These are phyloP conservation scores for Kandelia obovata DNA, from an alignment of 345 rosid species.

Conservation along the genomic window DNA sequence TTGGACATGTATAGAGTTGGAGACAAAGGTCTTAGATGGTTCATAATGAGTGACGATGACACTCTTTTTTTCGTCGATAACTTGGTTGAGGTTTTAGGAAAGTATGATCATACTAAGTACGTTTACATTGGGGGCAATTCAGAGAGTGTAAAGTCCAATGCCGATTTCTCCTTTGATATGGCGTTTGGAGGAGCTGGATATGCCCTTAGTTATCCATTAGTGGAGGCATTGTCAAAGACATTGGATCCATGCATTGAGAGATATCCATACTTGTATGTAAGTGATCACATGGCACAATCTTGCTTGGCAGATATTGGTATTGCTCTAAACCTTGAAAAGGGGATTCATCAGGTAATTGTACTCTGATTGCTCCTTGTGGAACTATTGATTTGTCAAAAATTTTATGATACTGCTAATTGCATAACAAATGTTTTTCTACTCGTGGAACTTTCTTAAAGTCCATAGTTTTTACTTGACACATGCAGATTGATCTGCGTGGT, in stretches of 20 bases:
- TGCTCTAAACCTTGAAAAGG: slow-evolving; percentile 38
- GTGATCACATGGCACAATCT: slow-evolving; percentile 26
- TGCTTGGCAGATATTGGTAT: slow-evolving; percentile 57
- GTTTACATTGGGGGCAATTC: slow-evolving; percentile 19
- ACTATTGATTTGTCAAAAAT: too few species aligned
- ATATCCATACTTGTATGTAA: slow-evolving; percentile 5
- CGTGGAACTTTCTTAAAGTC: background rate
- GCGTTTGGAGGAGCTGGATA: slow-evolving; percentile 25
- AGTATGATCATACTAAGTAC: slow-evolving; percentile 22
- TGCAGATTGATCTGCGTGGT: slow-evolving; percentile 57
- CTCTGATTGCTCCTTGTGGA: too few species aligned
- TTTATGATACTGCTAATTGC: too few species aligned
- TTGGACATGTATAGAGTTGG: slow-evolving; percentile 21
- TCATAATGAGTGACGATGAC: slow-evolving; percentile 24
- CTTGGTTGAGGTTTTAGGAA: slow-evolving; percentile 3
- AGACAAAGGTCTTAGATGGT: slow-evolving; percentile 18
- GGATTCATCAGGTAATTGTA: slow-evolving; percentile 59
- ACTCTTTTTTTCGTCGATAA: slow-evolving; percentile 16
- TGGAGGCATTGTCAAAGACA: slow-evolving; percentile 4
- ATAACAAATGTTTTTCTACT: too few species aligned
- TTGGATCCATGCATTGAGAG: slow-evolving; percentile 22
- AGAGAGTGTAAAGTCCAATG: slow-evolving; percentile 13
- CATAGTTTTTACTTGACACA: background rate
- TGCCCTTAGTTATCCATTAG: slow-evolving; percentile 24
- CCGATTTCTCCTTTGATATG: slow-evolving; percentile 27